Evolutionary conservation across 345 rosid genomes (phyloP).

Genomic region (Dipteronia sinensis): DNA sequence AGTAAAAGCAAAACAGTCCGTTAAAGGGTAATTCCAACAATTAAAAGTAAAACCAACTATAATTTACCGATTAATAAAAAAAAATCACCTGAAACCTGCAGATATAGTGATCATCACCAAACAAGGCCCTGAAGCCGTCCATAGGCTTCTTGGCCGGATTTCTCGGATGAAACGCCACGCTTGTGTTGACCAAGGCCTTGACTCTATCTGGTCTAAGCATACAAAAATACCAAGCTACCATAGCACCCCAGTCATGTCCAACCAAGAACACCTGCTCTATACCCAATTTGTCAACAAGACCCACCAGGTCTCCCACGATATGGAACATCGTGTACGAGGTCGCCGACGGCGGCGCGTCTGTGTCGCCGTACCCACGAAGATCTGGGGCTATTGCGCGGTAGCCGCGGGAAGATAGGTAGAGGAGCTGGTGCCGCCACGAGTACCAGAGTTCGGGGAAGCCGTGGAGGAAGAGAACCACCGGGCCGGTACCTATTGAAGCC

Average conservation of each 20-base stretch:
- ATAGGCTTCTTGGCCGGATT: conserved; percentile 48
- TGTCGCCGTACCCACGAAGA: conserved; percentile 74
- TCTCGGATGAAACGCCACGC: conserved; percentile 53
- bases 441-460: conserved; percentile 83
- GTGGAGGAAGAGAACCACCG: conserved; percentile 62
- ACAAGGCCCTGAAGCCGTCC: conserved; percentile 41
- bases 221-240: conserved; percentile 62
- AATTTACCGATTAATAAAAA: too few relatives aligned
- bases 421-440: conserved; percentile 79
- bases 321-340: conserved; percentile 51
- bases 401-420: conserved; percentile 54
- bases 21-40: too few relatives aligned
- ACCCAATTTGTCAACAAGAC: conserved; percentile 42
- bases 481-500: conserved; percentile 62
- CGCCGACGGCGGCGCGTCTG: conserved; percentile 52
- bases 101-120: conserved; percentile 67
- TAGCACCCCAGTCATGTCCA: conserved; percentile 85
- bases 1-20: too few relatives aligned
- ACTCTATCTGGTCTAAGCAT: conserved; percentile 67
- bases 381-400: conserved; percentile 75
- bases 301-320: conserved; percentile 58
- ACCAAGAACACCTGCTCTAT: conserved; percentile 59
- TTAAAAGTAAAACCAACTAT: too few relatives aligned
- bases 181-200: conserved; percentile 65
- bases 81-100: conserved; percentile 78